Conservation (phyloP, 768 basidiomycete species). For the Leccinum disarticulatum region DNA sequence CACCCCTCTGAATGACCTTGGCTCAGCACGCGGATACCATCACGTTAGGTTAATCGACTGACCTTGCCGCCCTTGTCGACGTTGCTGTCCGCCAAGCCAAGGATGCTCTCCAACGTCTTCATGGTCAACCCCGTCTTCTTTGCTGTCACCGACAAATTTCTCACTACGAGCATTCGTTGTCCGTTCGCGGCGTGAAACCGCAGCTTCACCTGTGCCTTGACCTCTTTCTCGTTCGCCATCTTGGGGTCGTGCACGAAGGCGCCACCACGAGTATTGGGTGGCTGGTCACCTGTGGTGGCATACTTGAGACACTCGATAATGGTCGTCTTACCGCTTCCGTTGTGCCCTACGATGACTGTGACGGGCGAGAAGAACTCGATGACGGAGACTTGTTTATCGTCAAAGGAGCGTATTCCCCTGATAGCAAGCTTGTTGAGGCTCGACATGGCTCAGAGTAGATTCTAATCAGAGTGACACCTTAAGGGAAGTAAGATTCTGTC, state of each 20-base stretch:
- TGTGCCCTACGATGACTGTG: slow-evolving; percentile 98
- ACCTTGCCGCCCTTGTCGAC: slow-evolving; percentile 78
- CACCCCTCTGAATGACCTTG: slow-evolving; percentile 56
- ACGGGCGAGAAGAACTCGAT: slow-evolving; percentile 98
- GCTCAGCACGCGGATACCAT: not conserved
- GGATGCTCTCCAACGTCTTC: slow-evolving; percentile 95
- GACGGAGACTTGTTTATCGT: slow-evolving; percentile 89
- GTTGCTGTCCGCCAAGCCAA: slow-evolving; percentile 69
- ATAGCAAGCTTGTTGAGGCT: slow-evolving; percentile 91
- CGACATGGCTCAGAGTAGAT: slow-evolving; percentile 51
- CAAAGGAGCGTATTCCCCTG: slow-evolving; percentile 91
- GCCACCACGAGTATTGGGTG: slow-evolving; percentile 96
- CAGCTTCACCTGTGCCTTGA: slow-evolving; percentile 96
- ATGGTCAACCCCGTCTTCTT: slow-evolving; percentile 94
- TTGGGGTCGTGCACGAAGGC: slow-evolving; percentile 99
- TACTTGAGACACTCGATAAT: slow-evolving; percentile 99
- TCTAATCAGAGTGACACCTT: not conserved
- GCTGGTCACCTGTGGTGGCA: slow-evolving; percentile 96
- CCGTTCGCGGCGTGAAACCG: slow-evolving; percentile 89
- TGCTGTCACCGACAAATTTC: slow-evolving; percentile 88
- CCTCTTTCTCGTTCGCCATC: slow-evolving; percentile 99
- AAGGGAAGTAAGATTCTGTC: not conserved
- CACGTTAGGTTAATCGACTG: not conserved
- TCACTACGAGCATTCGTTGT: slow-evolving; percentile 84
- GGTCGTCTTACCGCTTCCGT: slow-evolving; percentile 98